A percentile compares a stretch with the other conserved stretches of the same genome.
Evolutionary conservation across 169 alveolate genomes (phyloP).

Genomic region (Cryptosporidium sp.): DNA sequence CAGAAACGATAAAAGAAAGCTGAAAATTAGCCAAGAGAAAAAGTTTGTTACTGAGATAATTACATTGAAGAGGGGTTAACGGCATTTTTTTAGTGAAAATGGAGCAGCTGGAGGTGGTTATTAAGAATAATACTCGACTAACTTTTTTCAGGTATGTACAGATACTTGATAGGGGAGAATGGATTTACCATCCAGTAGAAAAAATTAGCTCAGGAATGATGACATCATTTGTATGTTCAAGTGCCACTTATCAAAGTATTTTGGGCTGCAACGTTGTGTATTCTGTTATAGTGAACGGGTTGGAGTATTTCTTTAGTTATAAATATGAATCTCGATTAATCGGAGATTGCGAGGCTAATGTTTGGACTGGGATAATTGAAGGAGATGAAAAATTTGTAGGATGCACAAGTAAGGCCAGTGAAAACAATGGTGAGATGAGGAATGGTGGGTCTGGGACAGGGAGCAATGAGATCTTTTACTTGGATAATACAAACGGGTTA

Average conservation of each 20-base stretch:
- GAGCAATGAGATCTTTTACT: constrained; percentile 19
- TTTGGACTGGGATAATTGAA: constrained; percentile 26
- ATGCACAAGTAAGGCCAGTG: not conserved
- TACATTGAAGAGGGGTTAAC: not conserved
- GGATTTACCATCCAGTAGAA: constrained; percentile 71
- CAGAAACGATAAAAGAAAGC: not conserved
- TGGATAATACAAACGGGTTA: constrained; percentile 36
- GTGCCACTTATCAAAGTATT: constrained; percentile 32
- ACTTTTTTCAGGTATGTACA: constrained; percentile 58
- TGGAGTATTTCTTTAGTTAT: constrained; percentile 52
- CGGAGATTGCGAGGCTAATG: constrained; percentile 55
- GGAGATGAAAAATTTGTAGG: constrained; percentile 8
- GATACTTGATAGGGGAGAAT: constrained; percentile 54
- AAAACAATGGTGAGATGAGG: not conserved
- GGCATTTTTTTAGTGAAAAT: not conserved
- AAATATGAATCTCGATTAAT: constrained; percentile 38
- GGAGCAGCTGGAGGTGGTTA: constrained; percentile 64
- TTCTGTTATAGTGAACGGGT: constrained; percentile 38
- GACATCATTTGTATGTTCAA: constrained; percentile 58
- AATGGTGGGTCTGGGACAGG: not conserved
- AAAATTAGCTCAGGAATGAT: constrained; percentile 34
- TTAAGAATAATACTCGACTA: constrained; percentile 53
- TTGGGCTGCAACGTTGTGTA: constrained; percentile 27
- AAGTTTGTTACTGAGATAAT: not conserved
- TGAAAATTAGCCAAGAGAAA: not conserved